These are phyloP conservation scores for Diplodia corticola DNA, from an alignment of 2,329 filamentous ascomycete genomes.

Conservation along the genomic window DNA sequence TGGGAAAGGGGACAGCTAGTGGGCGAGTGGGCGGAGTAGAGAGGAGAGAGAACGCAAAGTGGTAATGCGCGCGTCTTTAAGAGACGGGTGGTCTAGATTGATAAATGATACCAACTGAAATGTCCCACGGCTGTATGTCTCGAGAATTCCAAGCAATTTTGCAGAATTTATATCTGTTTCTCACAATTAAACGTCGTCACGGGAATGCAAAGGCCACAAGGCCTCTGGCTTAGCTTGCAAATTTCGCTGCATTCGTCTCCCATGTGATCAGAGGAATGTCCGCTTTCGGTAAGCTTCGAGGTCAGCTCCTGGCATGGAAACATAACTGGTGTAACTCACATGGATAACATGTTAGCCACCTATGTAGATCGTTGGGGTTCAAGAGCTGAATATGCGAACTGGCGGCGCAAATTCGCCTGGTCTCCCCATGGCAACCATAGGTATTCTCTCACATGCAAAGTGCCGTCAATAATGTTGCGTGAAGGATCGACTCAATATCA, in stretches of 20 bases:
- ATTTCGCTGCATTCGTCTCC: background rate
- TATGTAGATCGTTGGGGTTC: no score
- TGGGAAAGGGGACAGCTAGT: background rate
- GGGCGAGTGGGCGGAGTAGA: background rate
- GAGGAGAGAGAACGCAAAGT: background rate
- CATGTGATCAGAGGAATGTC: background rate
- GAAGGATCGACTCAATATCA: background rate
- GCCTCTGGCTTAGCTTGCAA: background rate
- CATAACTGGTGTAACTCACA: background rate
- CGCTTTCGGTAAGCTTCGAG: background rate
- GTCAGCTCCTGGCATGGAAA: background rate
- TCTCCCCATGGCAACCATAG: background rate
- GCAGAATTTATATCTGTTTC: background rate
- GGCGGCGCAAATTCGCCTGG: background rate
- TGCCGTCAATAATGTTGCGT: background rate
- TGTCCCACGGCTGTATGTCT: no score
- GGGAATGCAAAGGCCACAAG: background rate
- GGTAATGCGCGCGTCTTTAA: background rate
- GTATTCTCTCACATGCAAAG: background rate
- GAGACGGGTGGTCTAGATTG: background rate
- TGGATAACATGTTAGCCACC: background rate
- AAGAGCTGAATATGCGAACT: background rate
- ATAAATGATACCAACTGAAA: accelerated
- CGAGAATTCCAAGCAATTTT: background rate
- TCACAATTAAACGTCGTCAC: background rate